Evolutionary conservation across 371 early-diverging fungal genomes (phyloP).

Genomic region (Mucor lusitanicus): DNA sequence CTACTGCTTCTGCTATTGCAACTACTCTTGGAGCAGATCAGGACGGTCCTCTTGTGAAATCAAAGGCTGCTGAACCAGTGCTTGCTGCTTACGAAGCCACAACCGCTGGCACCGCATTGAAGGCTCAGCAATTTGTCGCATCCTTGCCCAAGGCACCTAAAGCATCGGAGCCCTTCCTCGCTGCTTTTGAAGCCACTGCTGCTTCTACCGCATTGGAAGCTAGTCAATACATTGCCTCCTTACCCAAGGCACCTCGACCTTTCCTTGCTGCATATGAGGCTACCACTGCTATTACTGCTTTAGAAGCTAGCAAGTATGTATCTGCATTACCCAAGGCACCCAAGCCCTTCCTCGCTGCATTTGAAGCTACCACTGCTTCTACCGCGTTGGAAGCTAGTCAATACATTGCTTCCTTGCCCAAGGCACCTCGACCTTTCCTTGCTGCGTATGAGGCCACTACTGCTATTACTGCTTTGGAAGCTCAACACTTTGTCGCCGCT

Average conservation of each 20-base stretch:
- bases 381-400: neutral
- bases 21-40: neutral
- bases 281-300: neutral
- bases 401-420: neutral
- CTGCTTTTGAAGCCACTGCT: neutral
- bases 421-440: slow-evolving; percentile 5
- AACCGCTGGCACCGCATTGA: neutral
- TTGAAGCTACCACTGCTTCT: neutral
- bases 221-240: neutral
- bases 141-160: neutral
- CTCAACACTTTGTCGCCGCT: neutral
- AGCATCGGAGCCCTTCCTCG: slow-evolving; percentile 5
- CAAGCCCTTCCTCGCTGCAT: slow-evolving; percentile 13
- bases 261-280: slow-evolving; percentile 3
- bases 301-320: neutral
- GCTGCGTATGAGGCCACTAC: slow-evolving; percentile 5
- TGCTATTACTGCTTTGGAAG: neutral
- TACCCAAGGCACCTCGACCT: neutral
- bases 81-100: slow-evolving; percentile 7
- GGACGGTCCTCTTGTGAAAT: neutral
- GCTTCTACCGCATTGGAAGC: neutral
- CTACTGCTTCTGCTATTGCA: neutral
- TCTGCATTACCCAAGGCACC: neutral
- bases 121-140: neutral
- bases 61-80: neutral